Conservation (phyloP, 2,329 filamentous ascomycete species). For the Microdochium paspali region DNA sequence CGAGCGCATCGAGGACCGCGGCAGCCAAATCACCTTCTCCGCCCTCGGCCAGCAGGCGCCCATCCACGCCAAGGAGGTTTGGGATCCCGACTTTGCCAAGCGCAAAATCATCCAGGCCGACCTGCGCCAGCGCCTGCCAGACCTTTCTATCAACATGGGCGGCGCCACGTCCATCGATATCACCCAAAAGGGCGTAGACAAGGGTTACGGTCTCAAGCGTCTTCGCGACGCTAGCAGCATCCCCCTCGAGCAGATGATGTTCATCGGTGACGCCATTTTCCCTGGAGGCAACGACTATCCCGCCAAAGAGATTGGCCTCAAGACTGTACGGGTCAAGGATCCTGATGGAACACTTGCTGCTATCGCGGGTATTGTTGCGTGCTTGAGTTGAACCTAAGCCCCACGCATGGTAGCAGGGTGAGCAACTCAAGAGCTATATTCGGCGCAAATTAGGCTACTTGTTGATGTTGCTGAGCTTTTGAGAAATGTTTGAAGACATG, state of each 20-base stretch:
- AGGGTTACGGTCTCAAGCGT: slow-evolving; percentile 20
- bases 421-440: too few relatives aligned
- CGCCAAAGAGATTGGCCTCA: slow-evolving; percentile 19
- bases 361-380: slow-evolving; percentile 10
- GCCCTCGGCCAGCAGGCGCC: slow-evolving; percentile 29
- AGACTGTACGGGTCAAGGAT: slow-evolving; percentile 10
- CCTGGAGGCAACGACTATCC: slow-evolving; percentile 29
- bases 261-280: slow-evolving; percentile 30
- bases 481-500: too few relatives aligned
- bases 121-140: slow-evolving; percentile 21
- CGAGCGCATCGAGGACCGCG: slow-evolving; percentile 27
- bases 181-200: slow-evolving; percentile 27
- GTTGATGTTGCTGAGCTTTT: too few relatives aligned
- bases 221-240: slow-evolving; percentile 18
- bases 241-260: slow-evolving; percentile 25
- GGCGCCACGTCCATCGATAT: slow-evolving; percentile 29
- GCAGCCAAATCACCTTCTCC: slow-evolving; percentile 30
- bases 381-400: slow-evolving; percentile 5
- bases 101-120: slow-evolving; percentile 27
- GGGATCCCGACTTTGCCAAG: slow-evolving; percentile 29
- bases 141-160: slow-evolving; percentile 28
- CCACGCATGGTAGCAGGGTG: too few relatives aligned
- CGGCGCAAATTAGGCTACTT: too few relatives aligned
- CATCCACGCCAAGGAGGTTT: slow-evolving; percentile 22
- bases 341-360: slow-evolving; percentile 11